These are phyloP conservation scores for Chytriomyces sp. DNA, from an alignment of 192 early-diverging fungal species.

Conservation along the genomic window DNA sequence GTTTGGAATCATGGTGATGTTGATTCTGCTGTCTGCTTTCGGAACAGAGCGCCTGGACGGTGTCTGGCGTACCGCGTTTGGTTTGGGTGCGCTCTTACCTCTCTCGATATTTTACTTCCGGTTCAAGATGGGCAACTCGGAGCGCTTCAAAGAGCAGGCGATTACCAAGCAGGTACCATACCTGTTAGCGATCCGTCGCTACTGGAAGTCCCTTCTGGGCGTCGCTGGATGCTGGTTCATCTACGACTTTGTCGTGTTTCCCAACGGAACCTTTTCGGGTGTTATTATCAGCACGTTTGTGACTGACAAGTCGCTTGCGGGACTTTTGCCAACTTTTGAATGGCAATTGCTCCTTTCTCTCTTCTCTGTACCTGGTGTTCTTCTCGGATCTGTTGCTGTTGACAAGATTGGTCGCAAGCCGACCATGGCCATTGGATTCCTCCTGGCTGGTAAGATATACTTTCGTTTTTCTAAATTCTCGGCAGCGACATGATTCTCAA, in stretches of 20 bases:
- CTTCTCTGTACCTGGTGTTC: constrained; percentile 60
- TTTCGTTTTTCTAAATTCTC: too few species aligned
- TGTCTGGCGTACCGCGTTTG: constrained; percentile 58
- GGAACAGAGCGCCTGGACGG: constrained; percentile 39
- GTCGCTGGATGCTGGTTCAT: constrained; percentile 54
- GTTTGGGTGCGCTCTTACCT: constrained; percentile 43
- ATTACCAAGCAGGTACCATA: constrained; percentile 58
- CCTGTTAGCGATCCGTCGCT: constrained; percentile 48
- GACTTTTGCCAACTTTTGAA: constrained; percentile 44
- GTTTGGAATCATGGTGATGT: not conserved
- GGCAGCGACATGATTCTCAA: too few species aligned
- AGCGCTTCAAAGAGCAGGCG: constrained; percentile 47
- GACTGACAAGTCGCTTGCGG: constrained; percentile 1
- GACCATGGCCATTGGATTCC: constrained; percentile 59
- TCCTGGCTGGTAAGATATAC: too few species aligned
- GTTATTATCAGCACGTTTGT: constrained; percentile 43
- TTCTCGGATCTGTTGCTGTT: constrained; percentile 50
- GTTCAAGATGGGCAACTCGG: constrained; percentile 56
- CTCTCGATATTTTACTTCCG: constrained; percentile 46
- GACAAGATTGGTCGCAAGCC: constrained; percentile 59
- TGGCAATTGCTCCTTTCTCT: constrained; percentile 57
- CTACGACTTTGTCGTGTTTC: constrained; percentile 47
- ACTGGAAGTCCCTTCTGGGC: constrained; percentile 58
- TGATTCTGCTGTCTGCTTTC: constrained; percentile 48
- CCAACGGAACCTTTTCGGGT: constrained; percentile 46